These are phyloP conservation scores for Pichia californica DNA, from an alignment of 805 yeast genomes.

Conservation along the genomic window DNA sequence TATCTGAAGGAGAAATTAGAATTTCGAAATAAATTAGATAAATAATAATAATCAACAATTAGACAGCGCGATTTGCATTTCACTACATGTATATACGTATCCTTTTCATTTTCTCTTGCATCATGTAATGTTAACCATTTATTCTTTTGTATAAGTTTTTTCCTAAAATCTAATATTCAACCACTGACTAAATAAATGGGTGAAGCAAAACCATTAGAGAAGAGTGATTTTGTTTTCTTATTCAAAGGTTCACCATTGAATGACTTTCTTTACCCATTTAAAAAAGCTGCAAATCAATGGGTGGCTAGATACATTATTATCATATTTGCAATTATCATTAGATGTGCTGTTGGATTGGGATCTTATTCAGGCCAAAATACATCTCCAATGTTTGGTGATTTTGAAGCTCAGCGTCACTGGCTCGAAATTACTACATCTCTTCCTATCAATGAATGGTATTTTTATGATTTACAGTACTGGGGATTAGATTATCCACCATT, in stretches of 20 bases:
- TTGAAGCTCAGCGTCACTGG: conserved; percentile 99
- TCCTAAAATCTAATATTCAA: too few relatives aligned
- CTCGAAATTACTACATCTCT: conserved; percentile 79
- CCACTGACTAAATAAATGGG: not conserved
- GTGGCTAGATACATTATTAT: conserved; percentile 73
- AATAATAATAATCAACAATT: too few relatives aligned
- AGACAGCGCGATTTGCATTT: too few relatives aligned
- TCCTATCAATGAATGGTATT: conserved; percentile 79
- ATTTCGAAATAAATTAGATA: too few relatives aligned
- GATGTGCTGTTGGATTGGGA: conserved; percentile 86
- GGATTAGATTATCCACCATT: conserved; percentile 96
- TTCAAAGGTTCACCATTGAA: conserved; percentile 56
- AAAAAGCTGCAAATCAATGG: conserved; percentile 85
- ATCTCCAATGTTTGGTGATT: conserved; percentile 88
- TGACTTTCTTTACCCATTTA: conserved; percentile 73
- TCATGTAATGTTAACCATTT: too few relatives aligned
- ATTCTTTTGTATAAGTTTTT: too few relatives aligned
- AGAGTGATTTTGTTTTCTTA: conserved; percentile 25
- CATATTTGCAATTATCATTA: conserved; percentile 63
- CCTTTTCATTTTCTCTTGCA: too few relatives aligned
- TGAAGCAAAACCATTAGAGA: not conserved
- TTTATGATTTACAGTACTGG: conserved; percentile 87
- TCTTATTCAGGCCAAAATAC: conserved; percentile 67
- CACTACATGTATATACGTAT: too few relatives aligned
- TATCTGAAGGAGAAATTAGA: too few relatives aligned